Evolutionary conservation across 2,329 filamentous ascomycete genomes (phyloP).

Genomic region (Neofusicoccum umdonicola): DNA sequence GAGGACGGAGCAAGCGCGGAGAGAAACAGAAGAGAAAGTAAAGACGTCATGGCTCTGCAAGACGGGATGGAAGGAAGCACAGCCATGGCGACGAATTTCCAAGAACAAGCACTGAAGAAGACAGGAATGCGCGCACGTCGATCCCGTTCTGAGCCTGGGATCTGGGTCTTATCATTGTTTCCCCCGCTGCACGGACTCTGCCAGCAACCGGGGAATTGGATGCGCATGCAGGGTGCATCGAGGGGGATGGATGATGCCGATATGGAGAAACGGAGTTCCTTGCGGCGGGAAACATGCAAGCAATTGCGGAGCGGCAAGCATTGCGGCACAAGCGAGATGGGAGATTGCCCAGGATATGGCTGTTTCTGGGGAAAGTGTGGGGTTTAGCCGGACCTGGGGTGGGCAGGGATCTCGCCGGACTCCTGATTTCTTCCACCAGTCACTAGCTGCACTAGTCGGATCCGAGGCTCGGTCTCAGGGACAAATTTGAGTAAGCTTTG

Average conservation of each 20-base stretch:
- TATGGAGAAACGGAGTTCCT: constrained; percentile 5
- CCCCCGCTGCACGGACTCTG: background rate
- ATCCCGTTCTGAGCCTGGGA: background rate
- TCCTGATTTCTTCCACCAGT: constrained; percentile 8
- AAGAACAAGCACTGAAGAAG: background rate
- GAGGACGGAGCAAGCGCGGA: constrained; percentile 29
- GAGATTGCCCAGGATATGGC: background rate
- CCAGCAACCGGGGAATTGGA: constrained; percentile 31
- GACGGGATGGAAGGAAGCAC: background rate
- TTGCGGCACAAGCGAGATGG: background rate
- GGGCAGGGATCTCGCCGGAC: background rate
- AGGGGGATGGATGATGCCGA: background rate
- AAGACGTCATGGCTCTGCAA: background rate
- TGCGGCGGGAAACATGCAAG: background rate
- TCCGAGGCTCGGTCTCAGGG: background rate
- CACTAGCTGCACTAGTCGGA: background rate
- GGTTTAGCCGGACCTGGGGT: constrained; percentile 11
- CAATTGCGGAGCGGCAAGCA: background rate
- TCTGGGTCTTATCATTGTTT: background rate
- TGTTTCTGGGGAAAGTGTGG: constrained; percentile 12
- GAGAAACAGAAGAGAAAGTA: background rate
- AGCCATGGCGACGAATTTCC: background rate
- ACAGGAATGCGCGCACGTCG: background rate
- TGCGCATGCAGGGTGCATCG: constrained; percentile 9
- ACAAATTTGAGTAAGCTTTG: constrained; percentile 2